Evolutionary conservation across 345 rosid genomes (phyloP), one percentile per base, ranked within the genome.

Genomic region (Triadica sebifera): DNA sequence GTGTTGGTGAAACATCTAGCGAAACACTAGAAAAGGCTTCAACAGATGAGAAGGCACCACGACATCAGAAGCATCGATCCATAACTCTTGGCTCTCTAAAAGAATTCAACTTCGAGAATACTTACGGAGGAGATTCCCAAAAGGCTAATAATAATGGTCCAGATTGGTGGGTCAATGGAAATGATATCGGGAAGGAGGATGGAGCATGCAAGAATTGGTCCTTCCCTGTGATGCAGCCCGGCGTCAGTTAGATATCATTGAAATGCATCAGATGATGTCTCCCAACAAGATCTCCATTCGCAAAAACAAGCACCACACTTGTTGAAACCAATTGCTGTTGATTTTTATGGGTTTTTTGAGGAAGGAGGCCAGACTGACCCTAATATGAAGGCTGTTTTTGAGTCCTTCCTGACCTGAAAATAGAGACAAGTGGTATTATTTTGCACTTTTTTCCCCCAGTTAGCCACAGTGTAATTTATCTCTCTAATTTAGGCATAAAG

Each of bases 191-290:
- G 53, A 88, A 86, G 65, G 88, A 82, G 13, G 80, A 65, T 25
- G 83, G 71, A 20, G 61, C 80, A 38, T 65, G 80, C 45, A 81
- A 79, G 61, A 89, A 86, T 65, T 92, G 98, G 99, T 88, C 97
- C 86, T 92, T 91, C 85, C 98, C 94, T 22, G 76, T 90, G 82
- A 77, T 88, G 75, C 97, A 88, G 72, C 78, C 95, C 69, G 82
- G 89, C 77, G 83, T 89, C 19, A 80, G 91, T 81, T 91, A 86
- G 87, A 79, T 20, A 38, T 61, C 65, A 60, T 22, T 24, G 24
- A 29, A 29, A 24, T n/a, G 38, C 75, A 51, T n/a, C 64, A 57
- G 24, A 56, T 8, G 43, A 8, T 24, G 50, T 73, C 65, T 57
- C 55, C 68, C 7, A 1, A 10, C 64, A 59, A 67, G 70, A 37